Evolutionary conservation across 1,284 basidiomycete genomes (phyloP).

Genomic region (Sanguinoderma infundibulare): DNA sequence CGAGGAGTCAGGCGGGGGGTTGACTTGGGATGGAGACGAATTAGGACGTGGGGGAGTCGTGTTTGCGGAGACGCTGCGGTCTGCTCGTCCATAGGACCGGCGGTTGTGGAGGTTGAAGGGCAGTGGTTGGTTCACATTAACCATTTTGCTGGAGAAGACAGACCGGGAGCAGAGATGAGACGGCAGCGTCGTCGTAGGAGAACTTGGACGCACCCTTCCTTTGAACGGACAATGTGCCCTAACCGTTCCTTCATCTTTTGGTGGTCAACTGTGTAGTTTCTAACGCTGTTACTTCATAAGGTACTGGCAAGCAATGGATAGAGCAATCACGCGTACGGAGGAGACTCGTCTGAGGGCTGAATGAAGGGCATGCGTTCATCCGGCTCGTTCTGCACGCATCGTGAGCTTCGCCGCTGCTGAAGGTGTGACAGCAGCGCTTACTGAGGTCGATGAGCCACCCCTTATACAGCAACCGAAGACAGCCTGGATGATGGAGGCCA

Average conservation of each 20-base stretch:
- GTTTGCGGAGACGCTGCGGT: slow-evolving; percentile 28
- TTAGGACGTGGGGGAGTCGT: slow-evolving; percentile 32
- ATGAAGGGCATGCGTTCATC: slow-evolving; percentile 38
- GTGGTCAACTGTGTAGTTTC: slow-evolving; percentile 47
- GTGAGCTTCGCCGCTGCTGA: neutral
- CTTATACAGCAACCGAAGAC: slow-evolving; percentile 34
- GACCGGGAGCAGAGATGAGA: neutral
- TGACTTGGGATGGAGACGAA: slow-evolving; percentile 14
- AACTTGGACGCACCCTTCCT: slow-evolving; percentile 56
- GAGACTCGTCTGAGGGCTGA: slow-evolving; percentile 33
- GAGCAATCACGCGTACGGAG: slow-evolving; percentile 15
- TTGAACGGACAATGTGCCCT: slow-evolving; percentile 60
- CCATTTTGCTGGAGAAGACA: slow-evolving; percentile 65
- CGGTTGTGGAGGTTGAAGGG: slow-evolving; percentile 71
- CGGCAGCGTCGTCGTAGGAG: slow-evolving; percentile 5
- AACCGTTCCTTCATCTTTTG: slow-evolving; percentile 58
- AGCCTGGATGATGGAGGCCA: slow-evolving; percentile 30
- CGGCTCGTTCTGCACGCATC: slow-evolving; percentile 26
- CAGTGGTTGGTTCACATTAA: slow-evolving; percentile 63
- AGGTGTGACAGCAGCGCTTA: slow-evolving; percentile 1
- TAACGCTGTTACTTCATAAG: slow-evolving; percentile 2
- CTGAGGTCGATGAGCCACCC: slow-evolving; percentile 14
- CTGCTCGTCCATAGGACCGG: slow-evolving; percentile 35
- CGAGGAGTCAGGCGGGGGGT: slow-evolving; percentile 15
- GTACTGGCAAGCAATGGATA: neutral